These are phyloP conservation scores for Phaeoacremonium minimum DNA, from an alignment of 2,329 filamentous ascomycete species.

Conservation along the genomic window DNA sequence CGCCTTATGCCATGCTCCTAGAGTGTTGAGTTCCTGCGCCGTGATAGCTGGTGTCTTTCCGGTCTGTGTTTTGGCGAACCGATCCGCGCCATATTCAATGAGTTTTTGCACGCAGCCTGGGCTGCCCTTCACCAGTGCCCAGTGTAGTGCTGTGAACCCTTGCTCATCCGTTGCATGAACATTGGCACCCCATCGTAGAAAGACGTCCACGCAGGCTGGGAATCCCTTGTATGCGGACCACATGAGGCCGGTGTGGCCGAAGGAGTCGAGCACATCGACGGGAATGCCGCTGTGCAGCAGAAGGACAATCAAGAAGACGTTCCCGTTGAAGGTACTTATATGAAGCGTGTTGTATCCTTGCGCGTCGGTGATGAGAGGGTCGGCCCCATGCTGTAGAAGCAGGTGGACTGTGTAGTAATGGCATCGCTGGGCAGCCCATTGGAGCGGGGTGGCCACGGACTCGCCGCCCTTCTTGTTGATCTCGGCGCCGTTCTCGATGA, in stretches of 20 bases:
- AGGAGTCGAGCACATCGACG: conserved; percentile 83
- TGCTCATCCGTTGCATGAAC: conserved; percentile 88
- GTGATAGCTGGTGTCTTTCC: conserved; percentile 88
- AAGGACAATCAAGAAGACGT: conserved; percentile 82
- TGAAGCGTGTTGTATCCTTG: conserved; percentile 98
- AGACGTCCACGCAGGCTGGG: conserved; percentile 85
- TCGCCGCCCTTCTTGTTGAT: conserved; percentile 96
- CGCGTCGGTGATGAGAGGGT: conserved; percentile 85
- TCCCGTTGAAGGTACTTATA: conserved; percentile 94
- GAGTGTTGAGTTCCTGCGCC: conserved; percentile 85
- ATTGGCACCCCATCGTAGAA: conserved; percentile 91
- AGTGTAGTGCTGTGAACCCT: conserved; percentile 91
- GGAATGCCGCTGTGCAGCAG: conserved; percentile 93
- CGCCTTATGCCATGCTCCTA: conserved; percentile 75
- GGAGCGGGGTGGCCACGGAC: conserved; percentile 85
- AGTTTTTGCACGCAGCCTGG: conserved; percentile 87
- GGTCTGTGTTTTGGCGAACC: conserved; percentile 82
- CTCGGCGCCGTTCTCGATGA: conserved; percentile 78
- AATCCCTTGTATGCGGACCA: conserved; percentile 99
- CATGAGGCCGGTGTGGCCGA: conserved; percentile 93
- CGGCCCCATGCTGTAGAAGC: conserved; percentile 84
- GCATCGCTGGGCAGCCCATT: conserved; percentile 95
- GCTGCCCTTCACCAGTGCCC: conserved; percentile 92
- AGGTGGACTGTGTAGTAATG: conserved; percentile 96
- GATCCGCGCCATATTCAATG: conserved; percentile 90